Conservation (phyloP, 2,329 filamentous ascomycete genomes). For the Venturia aucupariae region DNA sequence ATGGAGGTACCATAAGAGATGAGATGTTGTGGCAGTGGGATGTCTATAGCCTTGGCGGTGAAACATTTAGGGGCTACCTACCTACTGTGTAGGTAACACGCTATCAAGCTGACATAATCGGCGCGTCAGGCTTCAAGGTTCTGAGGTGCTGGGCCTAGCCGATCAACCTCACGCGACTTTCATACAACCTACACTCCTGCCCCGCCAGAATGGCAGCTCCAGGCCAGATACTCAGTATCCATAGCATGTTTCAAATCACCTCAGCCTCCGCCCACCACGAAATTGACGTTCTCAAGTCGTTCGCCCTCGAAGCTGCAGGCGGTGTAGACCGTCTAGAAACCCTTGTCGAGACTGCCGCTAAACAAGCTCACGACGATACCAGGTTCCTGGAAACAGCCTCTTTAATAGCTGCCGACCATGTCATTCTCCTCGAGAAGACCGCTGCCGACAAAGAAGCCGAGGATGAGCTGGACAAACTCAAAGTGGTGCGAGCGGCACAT, state of each 20-base stretch:
- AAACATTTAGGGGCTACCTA: too few species aligned
- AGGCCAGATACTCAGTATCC: neutral
- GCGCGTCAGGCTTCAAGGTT: too few species aligned
- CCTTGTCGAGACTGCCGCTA: neutral
- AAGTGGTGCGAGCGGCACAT: neutral
- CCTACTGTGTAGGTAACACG: too few species aligned
- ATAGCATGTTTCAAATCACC: neutral
- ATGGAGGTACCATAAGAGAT: too few species aligned
- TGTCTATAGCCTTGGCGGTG: too few species aligned
- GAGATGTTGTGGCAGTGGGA: too few species aligned
- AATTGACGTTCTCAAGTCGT: neutral
- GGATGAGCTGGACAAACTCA: neutral
- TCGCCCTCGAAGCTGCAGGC: neutral
- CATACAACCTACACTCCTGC: too few species aligned
- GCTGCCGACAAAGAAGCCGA: neutral
- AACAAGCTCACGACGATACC: neutral
- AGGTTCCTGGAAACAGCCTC: neutral
- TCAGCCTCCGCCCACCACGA: neutral
- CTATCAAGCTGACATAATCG: too few species aligned
- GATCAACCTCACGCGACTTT: too few species aligned
- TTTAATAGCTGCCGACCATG: neutral
- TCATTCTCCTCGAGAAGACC: neutral
- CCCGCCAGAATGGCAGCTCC: neutral
- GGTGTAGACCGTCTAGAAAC: neutral
- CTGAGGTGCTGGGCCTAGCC: too few species aligned